These are phyloP conservation scores for Solanum pennellii DNA, from an alignment of 257 asterid genomes.

Conservation along the genomic window DNA sequence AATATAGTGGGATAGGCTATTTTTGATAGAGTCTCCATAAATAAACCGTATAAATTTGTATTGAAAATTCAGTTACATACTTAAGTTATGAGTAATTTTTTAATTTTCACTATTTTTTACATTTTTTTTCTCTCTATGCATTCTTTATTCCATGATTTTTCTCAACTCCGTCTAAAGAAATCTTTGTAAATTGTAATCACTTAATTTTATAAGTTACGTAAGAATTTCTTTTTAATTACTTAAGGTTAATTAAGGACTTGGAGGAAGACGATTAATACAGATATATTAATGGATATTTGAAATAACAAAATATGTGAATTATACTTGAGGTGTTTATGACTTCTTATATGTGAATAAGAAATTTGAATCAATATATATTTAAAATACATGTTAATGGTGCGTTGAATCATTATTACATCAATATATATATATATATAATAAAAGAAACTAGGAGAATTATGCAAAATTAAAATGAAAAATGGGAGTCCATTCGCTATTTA, in stretches of 20 bases:
- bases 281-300: not conserved
- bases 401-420: no score
- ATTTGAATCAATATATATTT: no score
- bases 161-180: not conserved
- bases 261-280: not conserved
- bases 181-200: not conserved
- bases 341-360: no score
- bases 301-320: no score
- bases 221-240: not conserved
- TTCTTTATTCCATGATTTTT: not conserved
- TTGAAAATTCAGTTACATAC: not conserved
- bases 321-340: no score
- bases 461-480: no score
- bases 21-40: not conserved
- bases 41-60: not conserved
- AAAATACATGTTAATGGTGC: no score
- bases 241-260: not conserved
- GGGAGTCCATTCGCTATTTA: no score
- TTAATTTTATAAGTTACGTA: not conserved
- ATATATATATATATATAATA: no score
- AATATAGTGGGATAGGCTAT: not conserved
- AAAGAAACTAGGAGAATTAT: no score
- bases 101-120: not conserved
- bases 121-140: not conserved
- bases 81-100: not conserved